These are phyloP conservation scores for Arthrobotrys entomopaga DNA, from an alignment of 2,329 filamentous ascomycete species.

Conservation along the genomic window DNA sequence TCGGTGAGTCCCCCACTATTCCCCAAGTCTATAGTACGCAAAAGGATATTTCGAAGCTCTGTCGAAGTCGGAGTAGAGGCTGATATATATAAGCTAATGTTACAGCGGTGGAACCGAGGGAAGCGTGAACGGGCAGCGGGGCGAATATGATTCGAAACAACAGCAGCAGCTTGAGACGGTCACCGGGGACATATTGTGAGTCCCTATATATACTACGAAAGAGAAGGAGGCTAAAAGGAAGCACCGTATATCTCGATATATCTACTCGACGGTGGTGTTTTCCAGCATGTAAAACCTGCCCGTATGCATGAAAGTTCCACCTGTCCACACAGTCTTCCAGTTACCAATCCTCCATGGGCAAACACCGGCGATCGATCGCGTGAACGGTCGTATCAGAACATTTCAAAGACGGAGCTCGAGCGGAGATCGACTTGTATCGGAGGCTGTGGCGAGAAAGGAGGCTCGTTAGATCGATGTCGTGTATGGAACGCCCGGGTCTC, in stretches of 20 bases:
- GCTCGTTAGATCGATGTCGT: not conserved
- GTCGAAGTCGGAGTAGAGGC: not conserved
- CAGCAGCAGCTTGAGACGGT: conserved; percentile 33
- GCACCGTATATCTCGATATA: not conserved
- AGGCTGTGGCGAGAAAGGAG: conserved; percentile 10
- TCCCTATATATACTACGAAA: not conserved
- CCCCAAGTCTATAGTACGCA: not conserved
- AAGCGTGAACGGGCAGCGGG: conserved; percentile 16
- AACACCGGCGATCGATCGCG: conserved; percentile 36
- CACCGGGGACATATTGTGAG: conserved; percentile 46
- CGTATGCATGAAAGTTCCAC: not conserved
- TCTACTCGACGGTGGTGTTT: not conserved
- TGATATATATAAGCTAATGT: conserved; percentile 4
- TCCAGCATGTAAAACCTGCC: too few species aligned
- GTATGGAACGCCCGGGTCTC: conserved; percentile 2
- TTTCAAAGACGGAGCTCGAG: conserved; percentile 4
- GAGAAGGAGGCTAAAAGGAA: conserved; percentile 1
- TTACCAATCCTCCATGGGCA: conserved; percentile 15
- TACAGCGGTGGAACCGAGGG: conserved; percentile 39
- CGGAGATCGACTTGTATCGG: conserved; percentile 15
- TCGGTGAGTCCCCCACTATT: not conserved
- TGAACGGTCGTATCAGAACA: conserved; percentile 35
- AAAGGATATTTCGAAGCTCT: conserved; percentile 1
- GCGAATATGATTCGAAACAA: conserved; percentile 21
- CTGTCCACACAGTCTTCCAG: conserved; percentile 9